Conservation (phyloP, 768 basidiomycete genomes). For the Asterophora parasitica region DNA sequence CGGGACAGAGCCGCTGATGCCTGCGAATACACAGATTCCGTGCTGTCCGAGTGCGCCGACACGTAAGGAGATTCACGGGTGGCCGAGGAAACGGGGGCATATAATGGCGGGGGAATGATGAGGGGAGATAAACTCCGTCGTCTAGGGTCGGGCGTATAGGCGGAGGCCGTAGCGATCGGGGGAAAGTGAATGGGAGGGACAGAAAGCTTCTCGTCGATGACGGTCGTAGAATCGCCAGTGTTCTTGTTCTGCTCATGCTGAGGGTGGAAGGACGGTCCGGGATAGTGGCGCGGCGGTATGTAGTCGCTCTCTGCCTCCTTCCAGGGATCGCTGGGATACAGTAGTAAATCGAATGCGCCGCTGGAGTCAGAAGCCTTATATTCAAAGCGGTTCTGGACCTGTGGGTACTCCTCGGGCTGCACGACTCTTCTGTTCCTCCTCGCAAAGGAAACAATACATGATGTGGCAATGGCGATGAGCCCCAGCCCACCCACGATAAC, state of each 20-base stretch:
- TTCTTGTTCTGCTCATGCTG: not conserved
- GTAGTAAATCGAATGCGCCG: not conserved
- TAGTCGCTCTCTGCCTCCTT: not conserved
- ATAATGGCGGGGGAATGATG: not conserved
- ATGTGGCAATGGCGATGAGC: not conserved
- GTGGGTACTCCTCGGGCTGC: not conserved
- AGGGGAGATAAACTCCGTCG: not conserved
- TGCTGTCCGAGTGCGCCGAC: constrained; percentile 3
- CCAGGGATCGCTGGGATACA: not conserved
- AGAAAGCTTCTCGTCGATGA: not conserved
- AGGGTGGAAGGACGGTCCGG: not conserved
- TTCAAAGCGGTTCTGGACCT: not conserved
- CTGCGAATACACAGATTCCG: constrained; percentile 16
- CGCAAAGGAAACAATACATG: not conserved
- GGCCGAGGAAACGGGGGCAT: not conserved
- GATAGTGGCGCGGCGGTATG: not conserved
- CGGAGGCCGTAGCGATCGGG: not conserved
- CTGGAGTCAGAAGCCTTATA: constrained; percentile 1
- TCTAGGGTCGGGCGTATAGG: not conserved
- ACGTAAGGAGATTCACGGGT: not conserved
- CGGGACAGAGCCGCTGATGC: not conserved
- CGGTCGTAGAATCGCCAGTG: not conserved
- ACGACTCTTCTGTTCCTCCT: not conserved
- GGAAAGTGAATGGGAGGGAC: not conserved
- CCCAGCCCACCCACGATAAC: not conserved